These are phyloP conservation scores for Salix purpurea DNA, from an alignment of 345 rosid genomes.

Conservation along the genomic window DNA sequence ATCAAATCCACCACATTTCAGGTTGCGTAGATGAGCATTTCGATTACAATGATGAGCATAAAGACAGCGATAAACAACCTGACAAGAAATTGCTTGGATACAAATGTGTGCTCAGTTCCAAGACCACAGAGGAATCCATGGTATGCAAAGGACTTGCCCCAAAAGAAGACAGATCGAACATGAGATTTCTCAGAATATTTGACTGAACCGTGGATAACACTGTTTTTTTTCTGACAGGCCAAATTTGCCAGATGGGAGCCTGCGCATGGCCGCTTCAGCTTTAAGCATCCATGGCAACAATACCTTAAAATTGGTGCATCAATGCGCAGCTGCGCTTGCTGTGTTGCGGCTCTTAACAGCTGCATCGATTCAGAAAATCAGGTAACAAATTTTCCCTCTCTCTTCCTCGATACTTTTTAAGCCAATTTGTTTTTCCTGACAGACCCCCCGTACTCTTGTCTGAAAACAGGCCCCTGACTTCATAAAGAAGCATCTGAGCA, in stretches of 20 bases:
- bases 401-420: not conserved
- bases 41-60: slow-evolving; percentile 3
- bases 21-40: slow-evolving; percentile 38
- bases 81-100: slow-evolving; percentile 30
- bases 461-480: slow-evolving; percentile 31
- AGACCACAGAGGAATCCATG: slow-evolving; percentile 45
- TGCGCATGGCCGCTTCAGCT: slow-evolving; percentile 46
- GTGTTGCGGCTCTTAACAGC: slow-evolving; percentile 38
- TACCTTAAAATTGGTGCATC: slow-evolving; percentile 43
- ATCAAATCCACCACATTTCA: slow-evolving; percentile 15
- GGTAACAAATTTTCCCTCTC: slow-evolving; percentile 3
- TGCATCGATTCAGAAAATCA: slow-evolving; percentile 33
- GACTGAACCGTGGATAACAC: not conserved
- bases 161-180: not conserved
- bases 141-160: slow-evolving; percentile 17
- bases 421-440: not conserved
- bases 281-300: slow-evolving; percentile 53
- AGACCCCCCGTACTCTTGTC: not conserved
- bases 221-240: slow-evolving; percentile 18
- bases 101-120: slow-evolving; percentile 42
- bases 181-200: not conserved
- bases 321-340: slow-evolving; percentile 36
- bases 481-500: slow-evolving; percentile 34
- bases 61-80: slow-evolving; percentile 12
- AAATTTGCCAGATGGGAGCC: slow-evolving; percentile 54